These are phyloP conservation scores for Kwoniella bestiolae DNA, from an alignment of 768 basidiomycete genomes.

Conservation along the genomic window DNA sequence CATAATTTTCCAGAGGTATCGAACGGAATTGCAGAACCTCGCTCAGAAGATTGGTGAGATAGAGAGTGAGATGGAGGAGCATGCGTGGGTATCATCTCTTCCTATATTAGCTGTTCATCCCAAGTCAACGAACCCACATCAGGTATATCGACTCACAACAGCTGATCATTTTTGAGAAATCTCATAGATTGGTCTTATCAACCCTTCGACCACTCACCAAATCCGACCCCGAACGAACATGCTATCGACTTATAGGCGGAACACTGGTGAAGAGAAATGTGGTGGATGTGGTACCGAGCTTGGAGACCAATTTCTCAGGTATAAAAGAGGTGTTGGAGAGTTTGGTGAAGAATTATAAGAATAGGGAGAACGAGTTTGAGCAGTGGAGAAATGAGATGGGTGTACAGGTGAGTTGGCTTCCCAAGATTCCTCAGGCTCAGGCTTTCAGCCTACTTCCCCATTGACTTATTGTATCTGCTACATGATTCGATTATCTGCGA, in stretches of 20 bases:
- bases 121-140: no score
- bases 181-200: constrained; percentile 75
- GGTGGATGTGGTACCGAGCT: constrained; percentile 85
- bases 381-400: constrained; percentile 54
- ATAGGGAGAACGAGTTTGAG: constrained; percentile 55
- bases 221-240: constrained; percentile 88
- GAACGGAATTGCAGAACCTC: constrained; percentile 86
- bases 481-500: no score
- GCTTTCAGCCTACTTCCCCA: no score
- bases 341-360: constrained; percentile 83
- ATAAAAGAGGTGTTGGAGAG: constrained; percentile 79
- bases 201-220: constrained; percentile 81
- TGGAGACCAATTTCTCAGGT: constrained; percentile 70
- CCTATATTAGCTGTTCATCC: background rate
- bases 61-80: constrained; percentile 94
- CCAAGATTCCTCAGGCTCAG: background rate
- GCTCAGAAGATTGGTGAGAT: constrained; percentile 95
- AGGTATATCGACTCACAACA: no score
- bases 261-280: constrained; percentile 95
- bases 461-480: no score
- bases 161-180: background rate
- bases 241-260: constrained; percentile 94
- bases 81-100: constrained; percentile 66
- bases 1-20: constrained; percentile 71
- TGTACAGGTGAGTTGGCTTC: constrained; percentile 63